Base-by-base conservation (phyloP, 1,139 yeast species). In the Taphrina pruni region DNA sequence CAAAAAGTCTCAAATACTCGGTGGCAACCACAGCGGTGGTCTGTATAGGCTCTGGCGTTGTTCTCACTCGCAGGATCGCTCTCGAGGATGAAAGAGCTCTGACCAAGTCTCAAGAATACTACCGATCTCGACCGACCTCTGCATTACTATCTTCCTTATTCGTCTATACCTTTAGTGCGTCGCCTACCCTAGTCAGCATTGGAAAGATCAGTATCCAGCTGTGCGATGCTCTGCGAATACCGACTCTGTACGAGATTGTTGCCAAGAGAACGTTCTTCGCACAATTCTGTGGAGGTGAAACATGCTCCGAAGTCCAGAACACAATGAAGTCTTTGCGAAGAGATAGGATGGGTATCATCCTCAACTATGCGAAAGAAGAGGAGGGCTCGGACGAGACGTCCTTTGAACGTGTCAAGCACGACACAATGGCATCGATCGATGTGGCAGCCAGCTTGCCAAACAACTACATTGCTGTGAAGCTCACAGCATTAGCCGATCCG, bases 341-440 rank as follows among this genome's bases (percentile, higher is more conserved):
- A 70, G 83, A 96, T 72, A 96, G 96, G 14, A 89, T 92, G 76
- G 86, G 93, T 81, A 90, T 92, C 96, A 92, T 94, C 97, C 83
- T 93, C 52, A 88, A 95, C 2, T 86, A 92, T 78, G 91, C 97
- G 21, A 92, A 92, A 69, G 99, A 94, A 79, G 97, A 95, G 69
- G 88, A 97, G 8, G 56, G 48, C 12, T 91, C 90, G 74, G 97
- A 96, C 45, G 83, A 83, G 71, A 82, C 79, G 66, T 68, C 73
- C 32, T 79, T 79, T 20, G 82, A 83, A 72, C 83, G 85, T 73
- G 84, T 89, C 50, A 79, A 82, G 35, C 88, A 88, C 76, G 88
- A 95, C 38, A 83, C 86, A 70, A 74, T 77, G 67, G 81, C 82
- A 65, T 89, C 96, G 11, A 85, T 93, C 65, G 84, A 84, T 67